Percentiles rank a stretch among this genome's conserved stretches.
Conservation (phyloP, 768 basidiomycete genomes). For the Boletus coccyginus region DNA sequence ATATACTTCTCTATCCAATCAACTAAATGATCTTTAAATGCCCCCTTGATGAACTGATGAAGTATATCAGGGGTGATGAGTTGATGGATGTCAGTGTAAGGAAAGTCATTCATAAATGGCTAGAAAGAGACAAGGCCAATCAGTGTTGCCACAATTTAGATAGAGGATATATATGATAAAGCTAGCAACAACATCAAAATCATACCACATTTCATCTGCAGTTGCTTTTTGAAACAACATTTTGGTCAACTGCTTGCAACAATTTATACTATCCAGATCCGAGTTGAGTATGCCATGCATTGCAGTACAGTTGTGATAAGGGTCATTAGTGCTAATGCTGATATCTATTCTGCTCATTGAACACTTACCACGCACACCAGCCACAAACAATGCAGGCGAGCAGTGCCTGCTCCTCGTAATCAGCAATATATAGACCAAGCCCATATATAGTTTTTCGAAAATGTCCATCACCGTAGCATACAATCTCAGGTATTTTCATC, state of each 20-base stretch:
- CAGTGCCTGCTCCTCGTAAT: too few relatives aligned
- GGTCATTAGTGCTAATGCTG: neutral
- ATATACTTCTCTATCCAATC: too few relatives aligned
- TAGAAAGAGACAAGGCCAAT: conserved; percentile 5
- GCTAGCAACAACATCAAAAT: conserved; percentile 26
- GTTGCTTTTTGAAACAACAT: neutral
- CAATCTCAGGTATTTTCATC: too few relatives aligned
- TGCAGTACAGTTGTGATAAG: neutral
- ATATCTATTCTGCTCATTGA: conserved; percentile 23
- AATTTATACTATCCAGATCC: neutral
- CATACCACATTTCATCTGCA: conserved; percentile 22
- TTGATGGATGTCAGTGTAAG: too few relatives aligned
- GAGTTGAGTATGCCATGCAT: neutral
- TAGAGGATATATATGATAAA: conserved; percentile 19
- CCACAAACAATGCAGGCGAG: too few relatives aligned
- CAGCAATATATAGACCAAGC: too few relatives aligned
- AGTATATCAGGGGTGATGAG: neutral
- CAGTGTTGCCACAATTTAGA: neutral
- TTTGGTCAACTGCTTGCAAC: neutral
- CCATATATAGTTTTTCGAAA: too few relatives aligned
- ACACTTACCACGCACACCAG: too few relatives aligned
- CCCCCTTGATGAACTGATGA: too few relatives aligned
- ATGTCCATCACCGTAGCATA: too few relatives aligned
- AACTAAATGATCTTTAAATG: too few relatives aligned
- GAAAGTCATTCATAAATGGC: neutral